Conservation (phyloP, 2,329 filamentous ascomycete species). For the Verticillium nubilum region DNA sequence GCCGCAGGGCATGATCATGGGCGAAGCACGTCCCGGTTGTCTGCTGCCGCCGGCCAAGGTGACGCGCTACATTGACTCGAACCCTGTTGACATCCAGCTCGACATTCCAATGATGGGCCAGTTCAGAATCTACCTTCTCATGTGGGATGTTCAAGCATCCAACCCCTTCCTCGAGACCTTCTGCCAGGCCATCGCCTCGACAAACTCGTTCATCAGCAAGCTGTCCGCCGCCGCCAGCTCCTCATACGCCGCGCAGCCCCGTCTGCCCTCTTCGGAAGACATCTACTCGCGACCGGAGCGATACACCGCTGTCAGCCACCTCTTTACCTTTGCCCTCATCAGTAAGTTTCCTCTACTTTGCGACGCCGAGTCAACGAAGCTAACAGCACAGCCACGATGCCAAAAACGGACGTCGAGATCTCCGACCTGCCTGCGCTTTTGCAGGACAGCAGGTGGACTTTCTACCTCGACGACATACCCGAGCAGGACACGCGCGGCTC, state of each 20-base stretch:
- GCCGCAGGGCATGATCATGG: conserved; percentile 33
- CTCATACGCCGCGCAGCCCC: conserved; percentile 57
- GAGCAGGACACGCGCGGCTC: conserved; percentile 46
- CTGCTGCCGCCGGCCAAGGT: conserved; percentile 63
- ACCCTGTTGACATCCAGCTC: conserved; percentile 71
- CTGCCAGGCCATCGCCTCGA: conserved; percentile 46
- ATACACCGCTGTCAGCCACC: conserved; percentile 61
- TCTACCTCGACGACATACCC: conserved; percentile 64
- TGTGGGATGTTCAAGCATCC: conserved; percentile 53
- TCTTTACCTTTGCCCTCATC: conserved; percentile 66
- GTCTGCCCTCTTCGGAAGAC: conserved; percentile 53
- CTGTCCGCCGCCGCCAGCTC: conserved; percentile 52
- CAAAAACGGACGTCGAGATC: conserved; percentile 60
- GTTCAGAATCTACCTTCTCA: conserved; percentile 69
- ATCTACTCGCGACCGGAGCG: conserved; percentile 61
- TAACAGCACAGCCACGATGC: conserved; percentile 44
- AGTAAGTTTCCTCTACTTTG: conserved; percentile 38
- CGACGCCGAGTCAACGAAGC: not conserved
- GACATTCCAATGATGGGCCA: conserved; percentile 75
- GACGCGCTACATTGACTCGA: conserved; percentile 70
- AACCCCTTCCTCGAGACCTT: conserved; percentile 55
- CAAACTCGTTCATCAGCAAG: conserved; percentile 51
- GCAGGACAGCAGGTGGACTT: conserved; percentile 62
- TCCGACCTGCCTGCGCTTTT: conserved; percentile 56
- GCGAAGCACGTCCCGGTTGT: conserved; percentile 47